phyloP scores from a whole-genome alignment of 1,284 basidiomycete genomes.

The Austroboletus sp. region DNA sequence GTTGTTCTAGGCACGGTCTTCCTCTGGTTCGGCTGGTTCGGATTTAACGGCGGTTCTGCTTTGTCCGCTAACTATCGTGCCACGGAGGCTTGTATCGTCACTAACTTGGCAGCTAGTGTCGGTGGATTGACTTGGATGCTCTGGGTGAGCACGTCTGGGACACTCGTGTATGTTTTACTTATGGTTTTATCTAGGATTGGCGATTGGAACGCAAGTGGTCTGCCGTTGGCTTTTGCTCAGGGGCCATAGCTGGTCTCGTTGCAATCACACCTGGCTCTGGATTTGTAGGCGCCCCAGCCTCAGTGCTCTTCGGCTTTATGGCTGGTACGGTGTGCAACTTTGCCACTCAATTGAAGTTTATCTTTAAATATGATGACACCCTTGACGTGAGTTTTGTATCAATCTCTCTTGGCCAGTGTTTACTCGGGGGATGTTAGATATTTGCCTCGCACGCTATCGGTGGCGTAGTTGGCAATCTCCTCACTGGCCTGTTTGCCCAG shows the following conservation, averaged over 20 bases:
- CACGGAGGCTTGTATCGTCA: slow-evolving; percentile 85
- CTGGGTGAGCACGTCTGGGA: slow-evolving; percentile 40
- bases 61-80: slow-evolving; percentile 84
- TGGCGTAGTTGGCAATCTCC: slow-evolving; percentile 80
- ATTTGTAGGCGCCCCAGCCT: slow-evolving; percentile 79
- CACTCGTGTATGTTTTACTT: neutral
- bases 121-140: slow-evolving; percentile 95
- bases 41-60: slow-evolving; percentile 84
- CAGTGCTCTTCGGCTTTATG: slow-evolving; percentile 80
- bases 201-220: slow-evolving; percentile 90
- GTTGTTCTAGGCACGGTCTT: slow-evolving; percentile 89
- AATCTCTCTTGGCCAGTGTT: neutral
- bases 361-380: slow-evolving; percentile 68
- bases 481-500: slow-evolving; percentile 88
- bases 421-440: slow-evolving; percentile 41
- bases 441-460: slow-evolving; percentile 88
- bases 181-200: slow-evolving; percentile 55
- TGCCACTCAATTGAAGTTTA: slow-evolving; percentile 87
- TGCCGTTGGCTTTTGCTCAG: slow-evolving; percentile 92
- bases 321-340: slow-evolving; percentile 87
- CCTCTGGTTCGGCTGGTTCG: slow-evolving; percentile 99
- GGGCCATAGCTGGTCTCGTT: slow-evolving; percentile 84
- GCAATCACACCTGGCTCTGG: slow-evolving; percentile 90
- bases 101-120: slow-evolving; percentile 80
- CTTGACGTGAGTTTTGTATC: slow-evolving; percentile 55